phyloP scores from a whole-genome alignment of 805 yeast species.

The Wickerhamiella siamensis region DNA sequence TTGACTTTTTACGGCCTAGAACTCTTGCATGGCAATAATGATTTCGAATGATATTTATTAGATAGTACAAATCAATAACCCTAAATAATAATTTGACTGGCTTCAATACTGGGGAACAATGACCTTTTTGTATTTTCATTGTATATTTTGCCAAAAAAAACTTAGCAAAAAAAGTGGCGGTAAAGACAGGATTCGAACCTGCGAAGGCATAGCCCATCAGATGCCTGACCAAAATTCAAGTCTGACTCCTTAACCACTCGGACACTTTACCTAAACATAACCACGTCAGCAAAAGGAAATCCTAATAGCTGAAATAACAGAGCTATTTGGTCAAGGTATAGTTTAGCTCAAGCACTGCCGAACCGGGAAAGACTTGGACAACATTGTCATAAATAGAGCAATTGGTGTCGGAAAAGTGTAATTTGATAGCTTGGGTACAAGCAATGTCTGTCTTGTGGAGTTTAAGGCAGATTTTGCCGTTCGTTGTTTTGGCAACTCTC shows the following conservation, averaged over 20 bases:
- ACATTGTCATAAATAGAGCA: too few species aligned
- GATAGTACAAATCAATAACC: too few species aligned
- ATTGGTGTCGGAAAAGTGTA: too few species aligned
- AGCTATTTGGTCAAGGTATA: too few species aligned
- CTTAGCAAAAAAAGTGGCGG: slow-evolving; percentile 20
- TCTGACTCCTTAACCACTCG: slow-evolving; percentile 34
- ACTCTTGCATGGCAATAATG: slow-evolving; percentile 23
- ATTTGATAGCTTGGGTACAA: too few species aligned
- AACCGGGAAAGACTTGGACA: too few species aligned
- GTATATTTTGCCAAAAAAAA: not conserved
- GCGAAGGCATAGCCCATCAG: slow-evolving; percentile 30
- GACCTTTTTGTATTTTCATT: not conserved
- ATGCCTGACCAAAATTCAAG: slow-evolving; percentile 25
- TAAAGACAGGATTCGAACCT: slow-evolving; percentile 32
- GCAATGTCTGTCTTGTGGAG: too few species aligned
- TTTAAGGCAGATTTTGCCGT: too few species aligned
- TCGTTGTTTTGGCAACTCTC: too few species aligned
- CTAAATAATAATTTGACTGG: not conserved
- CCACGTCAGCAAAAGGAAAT: too few species aligned
- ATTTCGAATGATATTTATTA: not conserved
- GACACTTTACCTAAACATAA: slow-evolving; percentile 29
- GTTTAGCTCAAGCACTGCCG: too few species aligned
- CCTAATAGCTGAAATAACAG: too few species aligned
- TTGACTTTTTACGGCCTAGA: slow-evolving; percentile 70
- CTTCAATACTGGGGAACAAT: not conserved